Base-by-base conservation (phyloP, 73 alveolate genomes). In the Tetrahymena thermophila region DNA sequence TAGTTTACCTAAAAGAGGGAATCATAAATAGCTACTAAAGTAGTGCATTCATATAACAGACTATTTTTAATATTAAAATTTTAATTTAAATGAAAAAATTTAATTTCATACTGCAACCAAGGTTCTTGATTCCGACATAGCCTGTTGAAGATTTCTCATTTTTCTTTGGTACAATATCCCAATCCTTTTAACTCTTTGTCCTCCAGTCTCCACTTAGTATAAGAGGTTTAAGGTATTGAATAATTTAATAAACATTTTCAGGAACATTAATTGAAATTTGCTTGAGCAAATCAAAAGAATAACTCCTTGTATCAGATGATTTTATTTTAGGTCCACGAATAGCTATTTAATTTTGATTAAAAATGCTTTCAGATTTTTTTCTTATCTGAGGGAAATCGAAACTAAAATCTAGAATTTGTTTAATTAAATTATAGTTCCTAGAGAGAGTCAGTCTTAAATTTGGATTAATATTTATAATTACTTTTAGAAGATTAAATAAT, bases 91-190 rank as follows among this genome's bases (percentile, higher is more conserved):
- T 14, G 7, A 50, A 50, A 7, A 71, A 23, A 71, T n/a, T 1
- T 4, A 25, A 71, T 3, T 71, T 4, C 23, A 5, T 71, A 71
- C 89, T 95, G 55, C 97, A 95, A 7, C 97, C 97, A 35, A 95
- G 94, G 43, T 96, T 96, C 34, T 96, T 96, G 28, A 96, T 25
- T 5, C 98, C 98, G 3, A 96, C 98, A 94, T 38, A 96, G 16
- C 98, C 98, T n/a, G 98, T 85, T 8, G 93, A 44, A 13, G 97
- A 95, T 85, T 96, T 96, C 42, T 96, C 98, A 57, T 96, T 95
- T 28, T 84, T 55, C 50, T 71, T 85, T 14, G 95, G 93, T 11
- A 85, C 35, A 50, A 95, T 95, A 89, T 95, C 94, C 97, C 97
- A 95, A 58, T 95, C 97, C 28, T 89, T 95, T 7, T 35, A 50